These are phyloP conservation scores for Phytophthora cactorum DNA, from an alignment of 352 stramenopile species.

Conservation along the genomic window DNA sequence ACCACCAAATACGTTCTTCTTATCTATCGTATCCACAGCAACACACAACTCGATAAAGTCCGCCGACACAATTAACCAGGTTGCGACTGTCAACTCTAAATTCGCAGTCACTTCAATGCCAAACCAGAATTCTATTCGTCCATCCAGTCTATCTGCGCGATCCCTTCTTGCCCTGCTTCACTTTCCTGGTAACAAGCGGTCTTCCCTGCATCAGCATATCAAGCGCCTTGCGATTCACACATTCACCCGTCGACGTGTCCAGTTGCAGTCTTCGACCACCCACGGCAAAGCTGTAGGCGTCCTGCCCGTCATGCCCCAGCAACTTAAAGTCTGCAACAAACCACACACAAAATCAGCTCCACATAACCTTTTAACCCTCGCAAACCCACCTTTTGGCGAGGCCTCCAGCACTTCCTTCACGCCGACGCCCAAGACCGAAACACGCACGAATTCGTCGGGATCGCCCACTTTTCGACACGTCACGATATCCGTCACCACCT, in stretches of 20 bases:
- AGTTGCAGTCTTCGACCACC: constrained; percentile 58
- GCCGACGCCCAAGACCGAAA: constrained; percentile 50
- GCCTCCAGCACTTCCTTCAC: constrained; percentile 57
- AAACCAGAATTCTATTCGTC: background rate
- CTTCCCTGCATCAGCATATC: constrained; percentile 74
- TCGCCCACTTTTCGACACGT: constrained; percentile 70
- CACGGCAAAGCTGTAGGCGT: constrained; percentile 70
- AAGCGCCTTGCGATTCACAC: constrained; percentile 67
- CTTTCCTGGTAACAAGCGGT: constrained; percentile 69
- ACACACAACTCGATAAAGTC: too few relatives aligned
- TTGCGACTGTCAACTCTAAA: too few relatives aligned
- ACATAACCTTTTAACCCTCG: background rate
- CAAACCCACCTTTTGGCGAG: constrained; percentile 45
- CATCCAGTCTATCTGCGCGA: constrained; percentile 24
- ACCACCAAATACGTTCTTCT: too few relatives aligned
- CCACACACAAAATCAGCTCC: constrained; percentile 9
- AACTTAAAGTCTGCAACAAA: constrained; percentile 60
- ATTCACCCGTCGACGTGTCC: constrained; percentile 58
- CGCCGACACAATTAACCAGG: too few relatives aligned
- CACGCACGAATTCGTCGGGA: constrained; percentile 65
- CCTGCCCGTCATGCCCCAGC: constrained; percentile 53
- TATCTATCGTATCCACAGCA: too few relatives aligned
- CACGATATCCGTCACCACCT: constrained; percentile 73
- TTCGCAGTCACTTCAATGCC: background rate
- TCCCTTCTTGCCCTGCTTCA: constrained; percentile 72